These are phyloP conservation scores for Teratosphaeria epicoccoides DNA, from an alignment of 2,329 filamentous ascomycete genomes.

Conservation along the genomic window DNA sequence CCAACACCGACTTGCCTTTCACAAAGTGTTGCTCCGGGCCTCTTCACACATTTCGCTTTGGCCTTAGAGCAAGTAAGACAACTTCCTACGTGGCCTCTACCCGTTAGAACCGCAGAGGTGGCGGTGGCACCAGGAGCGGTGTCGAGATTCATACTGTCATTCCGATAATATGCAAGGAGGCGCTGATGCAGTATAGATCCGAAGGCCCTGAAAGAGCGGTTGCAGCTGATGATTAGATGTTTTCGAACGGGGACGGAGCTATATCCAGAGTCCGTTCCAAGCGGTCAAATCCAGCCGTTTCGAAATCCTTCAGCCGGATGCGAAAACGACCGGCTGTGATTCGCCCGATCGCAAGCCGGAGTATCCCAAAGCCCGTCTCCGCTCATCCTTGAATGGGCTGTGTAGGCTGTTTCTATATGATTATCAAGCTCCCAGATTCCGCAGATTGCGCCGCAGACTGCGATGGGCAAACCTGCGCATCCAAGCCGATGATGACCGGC, in stretches of 20 bases:
- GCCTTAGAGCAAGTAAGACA: constrained; percentile 24
- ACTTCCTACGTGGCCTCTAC: constrained; percentile 9
- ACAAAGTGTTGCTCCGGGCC: constrained; percentile 14
- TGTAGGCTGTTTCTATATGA: neutral
- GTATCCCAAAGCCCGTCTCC: neutral
- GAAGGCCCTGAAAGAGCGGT: neutral
- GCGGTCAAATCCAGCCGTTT: neutral
- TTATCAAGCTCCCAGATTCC: neutral
- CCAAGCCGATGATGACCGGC: too few species aligned
- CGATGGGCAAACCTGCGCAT: too few species aligned
- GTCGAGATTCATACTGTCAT: constrained; percentile 2
- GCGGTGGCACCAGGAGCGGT: neutral
- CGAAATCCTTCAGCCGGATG: neutral
- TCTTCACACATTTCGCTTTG: constrained; percentile 25
- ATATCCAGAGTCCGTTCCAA: neutral
- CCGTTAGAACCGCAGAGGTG: neutral
- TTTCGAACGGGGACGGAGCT: constrained; percentile 1
- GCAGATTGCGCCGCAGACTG: neutral
- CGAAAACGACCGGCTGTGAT: neutral
- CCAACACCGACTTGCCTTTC: constrained; percentile 14
- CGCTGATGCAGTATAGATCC: neutral
- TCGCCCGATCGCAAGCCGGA: neutral
- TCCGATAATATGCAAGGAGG: neutral
- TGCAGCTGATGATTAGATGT: constrained; percentile 1
- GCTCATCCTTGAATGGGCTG: neutral